Conservation (phyloP, 176 grass and related monocot genomes). For the Elymus sibiricus region DNA sequence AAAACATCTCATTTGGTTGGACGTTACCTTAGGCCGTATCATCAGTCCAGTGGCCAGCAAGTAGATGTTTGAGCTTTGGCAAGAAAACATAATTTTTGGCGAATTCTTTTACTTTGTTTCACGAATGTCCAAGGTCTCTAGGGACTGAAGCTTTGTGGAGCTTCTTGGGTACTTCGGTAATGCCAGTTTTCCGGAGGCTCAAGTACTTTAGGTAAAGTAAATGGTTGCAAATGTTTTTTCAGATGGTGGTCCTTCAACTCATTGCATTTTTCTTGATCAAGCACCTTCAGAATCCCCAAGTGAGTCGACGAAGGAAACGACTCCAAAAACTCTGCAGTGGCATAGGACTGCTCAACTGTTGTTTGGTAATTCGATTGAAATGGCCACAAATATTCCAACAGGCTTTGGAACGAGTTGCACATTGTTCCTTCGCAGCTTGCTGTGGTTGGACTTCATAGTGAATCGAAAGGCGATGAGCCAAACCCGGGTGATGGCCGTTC, state of each 20-base stretch:
- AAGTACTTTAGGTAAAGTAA: neutral
- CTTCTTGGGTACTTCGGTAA: neutral
- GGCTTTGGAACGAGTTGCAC: neutral
- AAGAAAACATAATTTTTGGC: neutral
- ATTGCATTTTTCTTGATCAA: neutral
- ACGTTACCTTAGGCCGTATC: neutral
- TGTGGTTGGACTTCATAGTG: neutral
- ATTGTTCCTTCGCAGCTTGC: neutral
- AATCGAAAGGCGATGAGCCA: neutral
- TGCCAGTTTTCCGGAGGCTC: neutral
- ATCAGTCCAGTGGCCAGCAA: neutral
- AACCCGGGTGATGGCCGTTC: neutral
- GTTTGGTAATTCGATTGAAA: neutral
- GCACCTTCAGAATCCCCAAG: neutral
- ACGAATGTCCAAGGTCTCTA: constrained; percentile 22
- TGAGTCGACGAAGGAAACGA: neutral
- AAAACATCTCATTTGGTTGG: neutral
- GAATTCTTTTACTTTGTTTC: neutral
- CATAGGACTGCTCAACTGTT: neutral
- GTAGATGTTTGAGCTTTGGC: neutral
- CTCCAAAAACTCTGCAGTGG: neutral
- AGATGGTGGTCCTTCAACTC: neutral
- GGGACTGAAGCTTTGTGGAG: neutral
- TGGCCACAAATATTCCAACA: neutral
- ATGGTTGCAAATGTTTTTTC: neutral